These are phyloP conservation scores for Alternaria sp. DNA, from an alignment of 2,329 filamentous ascomycete species.

Conservation along the genomic window DNA sequence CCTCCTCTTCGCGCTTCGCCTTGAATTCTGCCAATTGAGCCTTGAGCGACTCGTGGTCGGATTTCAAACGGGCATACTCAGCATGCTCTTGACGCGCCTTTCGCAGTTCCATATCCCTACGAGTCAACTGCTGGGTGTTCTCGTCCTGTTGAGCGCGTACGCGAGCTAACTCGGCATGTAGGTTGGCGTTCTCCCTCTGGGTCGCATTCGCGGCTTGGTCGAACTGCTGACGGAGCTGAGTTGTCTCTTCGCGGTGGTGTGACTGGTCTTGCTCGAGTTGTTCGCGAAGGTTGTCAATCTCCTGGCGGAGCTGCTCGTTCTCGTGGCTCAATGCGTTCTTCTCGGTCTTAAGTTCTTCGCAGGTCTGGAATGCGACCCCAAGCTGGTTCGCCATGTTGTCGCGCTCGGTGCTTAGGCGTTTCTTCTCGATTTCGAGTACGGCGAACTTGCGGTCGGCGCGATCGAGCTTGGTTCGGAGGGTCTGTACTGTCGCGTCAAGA, in stretches of 20 bases:
- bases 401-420: conserved; percentile 67
- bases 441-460: conserved; percentile 67
- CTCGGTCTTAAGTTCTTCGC: conserved; percentile 57
- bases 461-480: conserved; percentile 67
- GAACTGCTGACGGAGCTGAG: conserved; percentile 42
- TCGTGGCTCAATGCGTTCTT: conserved; percentile 48
- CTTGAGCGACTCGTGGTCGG: conserved; percentile 72
- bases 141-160: conserved; percentile 45
- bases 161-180: conserved; percentile 42
- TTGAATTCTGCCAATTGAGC: conserved; percentile 78
- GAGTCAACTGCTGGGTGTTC: conserved; percentile 42
- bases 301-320: conserved; percentile 46
- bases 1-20: conserved; percentile 67
- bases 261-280: conserved; percentile 42
- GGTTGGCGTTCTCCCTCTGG: conserved; percentile 42
- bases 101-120: conserved; percentile 43
- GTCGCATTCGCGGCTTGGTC: conserved; percentile 42
- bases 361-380: conserved; percentile 65
- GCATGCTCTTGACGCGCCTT: conserved; percentile 46
- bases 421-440: conserved; percentile 67
- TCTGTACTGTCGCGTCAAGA: conserved; percentile 65
- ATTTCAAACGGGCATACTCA: conserved; percentile 64
- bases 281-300: conserved; percentile 44
- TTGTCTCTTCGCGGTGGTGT: conserved; percentile 44
- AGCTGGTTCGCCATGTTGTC: conserved; percentile 70